Evolutionary conservation across 805 yeast genomes (phyloP).

Genomic region (Metschnikowia dekortorum): DNA sequence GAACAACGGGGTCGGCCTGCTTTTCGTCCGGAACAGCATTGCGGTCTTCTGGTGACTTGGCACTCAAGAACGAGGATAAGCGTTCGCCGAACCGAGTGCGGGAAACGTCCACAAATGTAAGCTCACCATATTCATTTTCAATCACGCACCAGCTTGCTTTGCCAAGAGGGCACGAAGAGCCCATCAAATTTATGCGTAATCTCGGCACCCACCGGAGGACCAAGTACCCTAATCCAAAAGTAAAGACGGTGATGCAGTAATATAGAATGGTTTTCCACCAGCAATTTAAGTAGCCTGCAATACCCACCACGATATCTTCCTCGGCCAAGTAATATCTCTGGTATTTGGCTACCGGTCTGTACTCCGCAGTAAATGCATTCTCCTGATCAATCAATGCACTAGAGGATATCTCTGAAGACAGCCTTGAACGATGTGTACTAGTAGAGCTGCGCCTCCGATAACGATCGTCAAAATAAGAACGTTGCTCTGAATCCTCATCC

Average conservation of each 20-base stretch:
- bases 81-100: constrained; percentile 66
- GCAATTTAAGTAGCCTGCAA: constrained; percentile 79
- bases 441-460: constrained; percentile 23
- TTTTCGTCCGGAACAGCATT: constrained; percentile 23
- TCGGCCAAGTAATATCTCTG: constrained; percentile 93
- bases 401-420: constrained; percentile 6
- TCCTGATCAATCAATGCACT: constrained; percentile 6
- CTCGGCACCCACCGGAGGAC: constrained; percentile 83
- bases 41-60: constrained; percentile 20
- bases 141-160: constrained; percentile 88
- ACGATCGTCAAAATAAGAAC: constrained; percentile 21
- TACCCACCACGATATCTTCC: constrained; percentile 90
- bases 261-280: constrained; percentile 44
- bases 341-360: constrained; percentile 38
- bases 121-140: constrained; percentile 91
- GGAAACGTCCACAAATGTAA: constrained; percentile 53
- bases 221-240: constrained; percentile 72
- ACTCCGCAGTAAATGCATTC: constrained; percentile 10
- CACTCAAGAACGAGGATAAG: constrained; percentile 60
- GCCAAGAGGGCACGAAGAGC: constrained; percentile 64
- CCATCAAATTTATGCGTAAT: constrained; percentile 63
- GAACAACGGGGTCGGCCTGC: constrained; percentile 58
- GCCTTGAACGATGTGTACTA: constrained; percentile 6
- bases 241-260: constrained; percentile 47
- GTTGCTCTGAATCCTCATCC: constrained; percentile 7